These are phyloP conservation scores for Erodium maritimum DNA, from an alignment of 345 rosid species.

Conservation along the genomic window DNA sequence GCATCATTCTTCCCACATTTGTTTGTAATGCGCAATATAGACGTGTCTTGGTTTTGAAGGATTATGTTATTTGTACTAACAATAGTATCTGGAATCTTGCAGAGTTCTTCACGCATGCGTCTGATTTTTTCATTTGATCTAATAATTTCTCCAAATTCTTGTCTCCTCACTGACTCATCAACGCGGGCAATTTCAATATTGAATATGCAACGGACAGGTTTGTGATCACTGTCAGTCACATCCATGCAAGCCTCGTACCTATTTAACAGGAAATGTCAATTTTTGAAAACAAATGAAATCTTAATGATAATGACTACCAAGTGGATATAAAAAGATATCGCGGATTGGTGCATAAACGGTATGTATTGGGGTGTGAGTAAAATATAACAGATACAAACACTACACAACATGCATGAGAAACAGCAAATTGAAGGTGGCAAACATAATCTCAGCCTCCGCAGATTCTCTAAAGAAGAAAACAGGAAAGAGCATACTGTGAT, in stretches of 20 bases:
- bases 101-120: conserved; percentile 41
- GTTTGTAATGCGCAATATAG: conserved; percentile 55
- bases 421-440: no score
- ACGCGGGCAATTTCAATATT: conserved; percentile 69
- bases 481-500: conserved; percentile 1
- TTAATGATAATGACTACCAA: no score
- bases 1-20: conserved; percentile 39
- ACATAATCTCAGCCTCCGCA: no score
- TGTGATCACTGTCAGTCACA: conserved; percentile 92
- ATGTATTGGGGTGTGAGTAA: no score
- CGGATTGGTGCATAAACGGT: no score
- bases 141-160: conserved; percentile 56
- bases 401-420: no score
- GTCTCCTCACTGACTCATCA: conserved; percentile 88
- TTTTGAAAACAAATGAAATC: no score
- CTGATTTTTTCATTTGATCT: conserved; percentile 43
- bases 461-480: background rate
- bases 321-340: no score
- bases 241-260: conserved; percentile 99
- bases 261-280: background rate
- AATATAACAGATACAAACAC: no score
- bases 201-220: conserved; percentile 91
- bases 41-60: conserved; percentile 82
- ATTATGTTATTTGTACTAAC: conserved; percentile 47
- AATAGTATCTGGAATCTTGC: conserved; percentile 55